These are phyloP conservation scores for Neonectria hederae DNA, from an alignment of 2,329 filamentous ascomycete species.

Conservation along the genomic window DNA sequence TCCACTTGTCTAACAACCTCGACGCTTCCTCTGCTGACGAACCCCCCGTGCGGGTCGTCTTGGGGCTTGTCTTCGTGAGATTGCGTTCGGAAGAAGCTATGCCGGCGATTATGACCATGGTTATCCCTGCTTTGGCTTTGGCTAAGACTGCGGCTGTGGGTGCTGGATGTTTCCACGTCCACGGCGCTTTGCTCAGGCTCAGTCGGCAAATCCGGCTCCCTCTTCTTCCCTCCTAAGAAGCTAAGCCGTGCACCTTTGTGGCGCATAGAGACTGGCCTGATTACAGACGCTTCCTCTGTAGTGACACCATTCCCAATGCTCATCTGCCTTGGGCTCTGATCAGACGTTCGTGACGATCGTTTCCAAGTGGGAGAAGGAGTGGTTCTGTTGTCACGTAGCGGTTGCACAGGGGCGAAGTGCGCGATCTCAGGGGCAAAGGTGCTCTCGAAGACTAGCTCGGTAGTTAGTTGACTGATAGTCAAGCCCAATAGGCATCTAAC, in stretches of 20 bases:
- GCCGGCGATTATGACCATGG: constrained; percentile 43
- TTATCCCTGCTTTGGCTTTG: constrained; percentile 38
- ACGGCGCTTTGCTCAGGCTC: constrained; percentile 44
- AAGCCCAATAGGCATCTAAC: constrained; percentile 44
- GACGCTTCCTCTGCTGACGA: constrained; percentile 42
- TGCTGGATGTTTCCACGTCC: constrained; percentile 47
- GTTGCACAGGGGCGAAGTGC: constrained; percentile 65
- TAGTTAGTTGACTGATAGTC: constrained; percentile 28
- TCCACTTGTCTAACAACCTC: constrained; percentile 41
- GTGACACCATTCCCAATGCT: constrained; percentile 49
- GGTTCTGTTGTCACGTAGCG: constrained; percentile 54
- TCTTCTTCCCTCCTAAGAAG: constrained; percentile 65
- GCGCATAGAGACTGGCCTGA: constrained; percentile 61
- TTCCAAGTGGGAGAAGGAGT: constrained; percentile 57
- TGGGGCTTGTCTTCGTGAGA: constrained; percentile 43
- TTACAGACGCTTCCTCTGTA: constrained; percentile 60
- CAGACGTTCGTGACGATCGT: constrained; percentile 59
- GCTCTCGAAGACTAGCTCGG: constrained; percentile 64
- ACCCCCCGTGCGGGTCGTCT: constrained; percentile 38
- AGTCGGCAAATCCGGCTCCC: constrained; percentile 47
- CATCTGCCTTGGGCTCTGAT: constrained; percentile 47
- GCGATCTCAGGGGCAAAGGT: constrained; percentile 74
- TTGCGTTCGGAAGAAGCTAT: constrained; percentile 57
- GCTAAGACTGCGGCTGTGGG: constrained; percentile 42
- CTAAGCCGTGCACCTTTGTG: constrained; percentile 64